Percentiles rank a stretch among this genome's conserved stretches.
Evolutionary conservation across 2,329 filamentous ascomycete species (phyloP).

Genomic region (Curvularia spicifera): DNA sequence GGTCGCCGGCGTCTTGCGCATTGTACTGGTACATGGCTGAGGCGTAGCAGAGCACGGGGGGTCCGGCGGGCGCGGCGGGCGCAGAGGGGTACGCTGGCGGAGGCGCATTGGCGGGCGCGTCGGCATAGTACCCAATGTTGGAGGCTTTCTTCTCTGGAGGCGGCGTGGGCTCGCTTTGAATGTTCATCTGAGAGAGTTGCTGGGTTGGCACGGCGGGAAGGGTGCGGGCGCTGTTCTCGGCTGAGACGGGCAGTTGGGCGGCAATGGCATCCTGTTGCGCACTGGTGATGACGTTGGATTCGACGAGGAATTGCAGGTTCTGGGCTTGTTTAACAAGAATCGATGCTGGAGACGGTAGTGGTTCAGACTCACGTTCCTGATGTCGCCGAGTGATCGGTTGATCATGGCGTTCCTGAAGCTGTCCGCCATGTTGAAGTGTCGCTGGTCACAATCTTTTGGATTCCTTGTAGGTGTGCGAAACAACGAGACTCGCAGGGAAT

Average conservation of each 20-base stretch:
- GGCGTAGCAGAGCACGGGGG: constrained; percentile 71
- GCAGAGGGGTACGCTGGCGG: constrained; percentile 56
- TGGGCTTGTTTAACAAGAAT: constrained; percentile 56
- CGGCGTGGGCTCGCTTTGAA: constrained; percentile 39
- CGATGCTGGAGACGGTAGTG: background rate
- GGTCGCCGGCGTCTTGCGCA: constrained; percentile 79
- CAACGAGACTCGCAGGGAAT: background rate
- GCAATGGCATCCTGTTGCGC: constrained; percentile 77
- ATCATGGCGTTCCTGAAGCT: constrained; percentile 65
- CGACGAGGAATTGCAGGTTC: constrained; percentile 90
- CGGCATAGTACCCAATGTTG: constrained; percentile 52
- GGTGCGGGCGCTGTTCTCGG: constrained; percentile 64
- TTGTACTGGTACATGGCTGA: constrained; percentile 84
- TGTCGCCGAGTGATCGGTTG: constrained; percentile 84
- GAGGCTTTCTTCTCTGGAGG: constrained; percentile 47
- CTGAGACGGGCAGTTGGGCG: constrained; percentile 74
- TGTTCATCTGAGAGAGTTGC: constrained; percentile 43
- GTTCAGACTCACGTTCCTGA: constrained; percentile 73
- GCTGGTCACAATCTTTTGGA: background rate
- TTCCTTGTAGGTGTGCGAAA: background rate
- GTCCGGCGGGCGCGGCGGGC: constrained; percentile 56
- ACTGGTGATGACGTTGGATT: constrained; percentile 78
- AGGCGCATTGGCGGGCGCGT: constrained; percentile 50
- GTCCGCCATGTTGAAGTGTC: constrained; percentile 45
- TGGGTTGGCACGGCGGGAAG: constrained; percentile 40